These are phyloP conservation scores for Suhomyces yuchorum DNA, from an alignment of 1,139 yeast species.

Conservation along the genomic window DNA sequence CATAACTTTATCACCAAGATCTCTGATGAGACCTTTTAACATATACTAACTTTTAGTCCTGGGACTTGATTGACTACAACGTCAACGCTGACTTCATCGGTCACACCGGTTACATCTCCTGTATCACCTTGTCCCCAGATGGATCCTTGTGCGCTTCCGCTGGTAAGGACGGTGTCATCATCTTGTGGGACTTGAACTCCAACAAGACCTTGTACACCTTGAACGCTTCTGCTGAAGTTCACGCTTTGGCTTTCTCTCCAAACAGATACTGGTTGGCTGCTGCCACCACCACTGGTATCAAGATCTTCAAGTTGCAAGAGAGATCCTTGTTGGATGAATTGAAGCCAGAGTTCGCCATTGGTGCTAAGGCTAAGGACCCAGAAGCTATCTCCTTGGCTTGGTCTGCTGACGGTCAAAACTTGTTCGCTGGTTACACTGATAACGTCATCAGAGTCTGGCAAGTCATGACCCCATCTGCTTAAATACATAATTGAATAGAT, in stretches of 20 bases:
- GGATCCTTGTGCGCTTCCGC: constrained; percentile 99
- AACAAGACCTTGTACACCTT: constrained; percentile 92
- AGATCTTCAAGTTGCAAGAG: constrained; percentile 98
- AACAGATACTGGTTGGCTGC: constrained; percentile 99
- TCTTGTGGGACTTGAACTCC: constrained; percentile 96
- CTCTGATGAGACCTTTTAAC: constrained; percentile 64
- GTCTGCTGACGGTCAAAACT: constrained; percentile 99
- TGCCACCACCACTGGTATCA: constrained; percentile 97
- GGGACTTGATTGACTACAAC: constrained; percentile 89
- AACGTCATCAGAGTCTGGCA: constrained; percentile 99
- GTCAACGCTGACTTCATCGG: constrained; percentile 97
- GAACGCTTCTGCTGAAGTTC: constrained; percentile 94
- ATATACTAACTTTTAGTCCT: constrained; percentile 66
- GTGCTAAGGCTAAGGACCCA: constrained; percentile 94
- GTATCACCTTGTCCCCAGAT: constrained; percentile 99
- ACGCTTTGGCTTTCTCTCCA: constrained; percentile 99
- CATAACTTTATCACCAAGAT: constrained; percentile 94
- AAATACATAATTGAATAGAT: constrained; percentile 20
- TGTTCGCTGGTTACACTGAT: constrained; percentile 99
- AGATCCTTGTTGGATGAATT: constrained; percentile 95
- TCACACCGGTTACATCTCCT: constrained; percentile 98
- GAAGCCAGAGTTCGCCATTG: constrained; percentile 94
- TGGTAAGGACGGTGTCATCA: constrained; percentile 98
- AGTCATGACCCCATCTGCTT: constrained; percentile 89
- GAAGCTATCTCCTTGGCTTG: constrained; percentile 98